phyloP scores from a whole-genome alignment of 1,139 yeast species.

The Sugiyamaella sp. region DNA sequence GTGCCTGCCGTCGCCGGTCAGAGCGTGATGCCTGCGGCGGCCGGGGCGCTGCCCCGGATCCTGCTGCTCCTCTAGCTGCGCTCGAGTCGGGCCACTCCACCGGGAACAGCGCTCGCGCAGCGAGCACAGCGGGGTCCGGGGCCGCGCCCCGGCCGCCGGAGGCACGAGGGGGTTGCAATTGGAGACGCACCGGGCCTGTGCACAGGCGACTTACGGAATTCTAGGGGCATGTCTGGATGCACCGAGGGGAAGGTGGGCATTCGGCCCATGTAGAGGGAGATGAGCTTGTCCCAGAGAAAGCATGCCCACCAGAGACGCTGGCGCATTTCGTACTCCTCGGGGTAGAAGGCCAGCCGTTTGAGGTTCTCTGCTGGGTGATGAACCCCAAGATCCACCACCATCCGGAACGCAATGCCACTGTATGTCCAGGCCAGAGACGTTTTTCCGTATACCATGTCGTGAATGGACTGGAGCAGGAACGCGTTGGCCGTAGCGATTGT shows the following conservation, averaged over 20 bases:
- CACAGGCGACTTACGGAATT: conserved; percentile 13
- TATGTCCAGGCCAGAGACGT: conserved; percentile 22
- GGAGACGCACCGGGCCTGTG: too few species aligned
- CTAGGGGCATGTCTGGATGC: conserved; percentile 21
- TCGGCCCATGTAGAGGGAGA: conserved; percentile 24
- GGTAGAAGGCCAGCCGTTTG: conserved; percentile 13
- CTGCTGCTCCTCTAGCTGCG: too few species aligned
- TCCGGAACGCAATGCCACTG: conserved; percentile 22
- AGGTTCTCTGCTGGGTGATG: conserved; percentile 19
- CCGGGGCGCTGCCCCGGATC: too few species aligned
- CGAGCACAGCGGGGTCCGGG: not conserved
- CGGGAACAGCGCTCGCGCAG: not conserved
- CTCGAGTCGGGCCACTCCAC: too few species aligned
- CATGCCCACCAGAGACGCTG: conserved; percentile 23
- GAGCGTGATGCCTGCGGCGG: too few species aligned
- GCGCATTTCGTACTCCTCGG: conserved; percentile 20
- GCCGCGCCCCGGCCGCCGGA: conserved; percentile 1
- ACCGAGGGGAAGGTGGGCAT: conserved; percentile 21
- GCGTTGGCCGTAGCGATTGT: conserved; percentile 22
- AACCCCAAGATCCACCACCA: conserved; percentile 20
- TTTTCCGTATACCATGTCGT: conserved; percentile 21
- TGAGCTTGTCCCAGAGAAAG: conserved; percentile 23
- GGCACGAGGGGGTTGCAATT: too few species aligned
- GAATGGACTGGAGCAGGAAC: conserved; percentile 19
- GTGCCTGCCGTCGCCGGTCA: too few species aligned